Evolutionary conservation across 108 stramenopile genomes (phyloP), one percentile per base, ranked within the genome.

Genomic region (Stephanodiscus minutulus): DNA sequence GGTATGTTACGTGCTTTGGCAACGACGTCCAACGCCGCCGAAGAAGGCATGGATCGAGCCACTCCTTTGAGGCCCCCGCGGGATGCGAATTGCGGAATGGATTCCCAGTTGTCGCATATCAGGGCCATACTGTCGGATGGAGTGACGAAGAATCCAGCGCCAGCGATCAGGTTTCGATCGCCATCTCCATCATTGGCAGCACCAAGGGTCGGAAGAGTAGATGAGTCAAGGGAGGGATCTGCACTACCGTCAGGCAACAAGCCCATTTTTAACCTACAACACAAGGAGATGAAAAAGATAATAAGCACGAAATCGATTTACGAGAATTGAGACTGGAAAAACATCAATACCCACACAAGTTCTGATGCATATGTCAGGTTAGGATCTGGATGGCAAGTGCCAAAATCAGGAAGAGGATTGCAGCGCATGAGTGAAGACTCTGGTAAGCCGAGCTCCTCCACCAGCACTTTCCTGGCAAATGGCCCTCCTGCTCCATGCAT

Each of bases 121-220:
- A 99, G 77, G 2, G 99, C 99, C 76, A 99, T 79, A 58, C 93
- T 95, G 73, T 99, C 99, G 6, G 96, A 96, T 0, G 99, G 99
- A 7, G 98, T 98, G n/a, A 98, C 98, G 75, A 99, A 99, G 77
- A 96, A 96, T 9, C 87, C 87, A 28, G 92, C 86, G 33, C 99
- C 99, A 37, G 98, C 96, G 69, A 99, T 97, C 53, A 99, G 91
- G 71, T 99, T 99, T 0, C 99, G 85, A 68, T 99, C 99, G 9
- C 97, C 99, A 70, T 99, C 99, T 11, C 99, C 99, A 72, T 99
- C 99, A 37, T 97, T 96, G 28, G 99, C 98, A 11, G 98, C 99
- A 63, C 99, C 99, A 49, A 99, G 91, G 0, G 88, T 82, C 41
- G 85, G 92, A 5, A 80, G 81, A 13, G 82, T 48, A 15, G 73